Percentiles rank a stretch among this genome's conserved stretches.
Evolutionary conservation across 2,329 filamentous ascomycete species (phyloP).

Genomic region (Lomentospora prolificans): DNA sequence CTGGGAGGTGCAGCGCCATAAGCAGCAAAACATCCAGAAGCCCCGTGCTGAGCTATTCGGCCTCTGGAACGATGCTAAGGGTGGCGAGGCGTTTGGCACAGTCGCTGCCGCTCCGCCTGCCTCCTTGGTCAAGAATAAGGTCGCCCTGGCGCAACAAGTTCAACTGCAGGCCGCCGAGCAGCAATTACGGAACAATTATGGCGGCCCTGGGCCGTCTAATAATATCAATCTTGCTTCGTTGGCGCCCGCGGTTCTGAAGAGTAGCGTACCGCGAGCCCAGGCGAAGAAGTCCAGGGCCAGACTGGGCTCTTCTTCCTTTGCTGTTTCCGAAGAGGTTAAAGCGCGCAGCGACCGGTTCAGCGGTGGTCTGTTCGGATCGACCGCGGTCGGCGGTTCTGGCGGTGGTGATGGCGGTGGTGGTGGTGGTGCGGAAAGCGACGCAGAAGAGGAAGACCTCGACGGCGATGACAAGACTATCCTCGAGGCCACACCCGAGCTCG

Average conservation of each 20-base stretch:
- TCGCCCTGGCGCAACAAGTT: neutral
- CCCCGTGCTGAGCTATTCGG: slow-evolving; percentile 9
- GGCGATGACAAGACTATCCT: slow-evolving; percentile 15
- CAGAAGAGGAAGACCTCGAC: slow-evolving; percentile 12
- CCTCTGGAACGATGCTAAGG: neutral
- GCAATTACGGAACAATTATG: neutral
- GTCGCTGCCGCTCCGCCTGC: neutral
- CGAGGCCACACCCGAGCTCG: slow-evolving; percentile 21
- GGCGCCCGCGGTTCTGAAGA: no score
- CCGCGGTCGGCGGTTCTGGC: no score
- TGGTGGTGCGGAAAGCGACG: neutral
- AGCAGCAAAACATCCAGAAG: slow-evolving; percentile 9
- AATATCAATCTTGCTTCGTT: no score
- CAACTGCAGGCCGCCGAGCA: neutral
- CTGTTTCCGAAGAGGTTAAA: no score
- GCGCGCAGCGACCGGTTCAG: no score
- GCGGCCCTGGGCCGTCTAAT: no score
- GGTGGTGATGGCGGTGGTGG: neutral
- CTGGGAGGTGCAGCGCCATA: slow-evolving; percentile 19
- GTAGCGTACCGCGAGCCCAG: no score
- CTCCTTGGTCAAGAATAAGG: neutral
- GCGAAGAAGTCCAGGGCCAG: no score
- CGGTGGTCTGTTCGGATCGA: no score
- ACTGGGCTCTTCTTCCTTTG: no score
- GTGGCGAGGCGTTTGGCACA: neutral